Evolutionary conservation across 345 rosid genomes (phyloP), one percentile per base, ranked within the genome.

Genomic region (Brassica napus): DNA sequence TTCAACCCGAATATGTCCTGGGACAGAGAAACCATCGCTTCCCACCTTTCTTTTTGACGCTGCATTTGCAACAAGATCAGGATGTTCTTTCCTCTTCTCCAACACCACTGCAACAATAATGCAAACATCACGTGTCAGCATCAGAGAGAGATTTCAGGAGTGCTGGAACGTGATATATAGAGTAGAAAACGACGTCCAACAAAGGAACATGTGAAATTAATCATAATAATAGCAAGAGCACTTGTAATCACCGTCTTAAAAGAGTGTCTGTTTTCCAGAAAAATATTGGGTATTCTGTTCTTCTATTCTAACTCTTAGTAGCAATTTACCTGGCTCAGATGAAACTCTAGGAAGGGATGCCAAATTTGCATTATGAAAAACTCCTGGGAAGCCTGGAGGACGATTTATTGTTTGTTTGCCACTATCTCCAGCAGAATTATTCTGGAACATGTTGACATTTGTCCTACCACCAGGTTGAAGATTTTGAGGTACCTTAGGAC

Each of bases 1-100:
- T 72, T 77, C 68, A 67, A 32, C 84, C 69, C 30, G 65, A 76
- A 37, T 67, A 37, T 67, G 82, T 34, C 69, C 85, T 15, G 65
- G 63, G 58, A 69, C 47, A 12, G 68, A 23, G n/a, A 65, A 72
- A 63, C 42, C 68, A 79, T 77, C 72, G 18, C 58, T 54, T 52
- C 61, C 81, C 18, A 79, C 83, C 49, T 66, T 87, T 55, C 83
- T 81, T 78, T 79, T 86, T 71, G 74, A 77, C 49, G 65, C 74
- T 72, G 77, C 83, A 71, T 30, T 30, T 71, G 77, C 87, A 73
- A 65, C 67, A 54, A 68, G 37, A 70, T 86, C 85, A 77, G 70
- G 67, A 57, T 34, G 77, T 61, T 76, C 86, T 84, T 91, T 91
- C 86, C 91, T 88, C 86, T 89, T 93, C 49, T 68, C 68, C 28